Percentiles rank a stretch among this genome's conserved stretches.
Conservation (phyloP, 2,329 filamentous ascomycete genomes). For the Chaetomium olivaceum region DNA sequence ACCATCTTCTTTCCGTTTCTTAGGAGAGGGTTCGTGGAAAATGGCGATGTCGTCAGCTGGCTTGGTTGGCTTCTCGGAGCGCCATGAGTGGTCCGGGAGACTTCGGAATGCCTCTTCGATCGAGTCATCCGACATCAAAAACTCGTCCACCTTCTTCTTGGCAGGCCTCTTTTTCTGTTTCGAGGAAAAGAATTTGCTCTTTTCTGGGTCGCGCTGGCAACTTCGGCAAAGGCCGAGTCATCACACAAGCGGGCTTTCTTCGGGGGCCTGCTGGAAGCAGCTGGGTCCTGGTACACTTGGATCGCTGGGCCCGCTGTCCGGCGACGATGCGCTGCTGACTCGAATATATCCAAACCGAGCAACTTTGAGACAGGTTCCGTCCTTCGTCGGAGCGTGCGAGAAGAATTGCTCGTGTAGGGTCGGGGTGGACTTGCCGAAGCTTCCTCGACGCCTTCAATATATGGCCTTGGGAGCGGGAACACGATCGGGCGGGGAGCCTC, state of each 20-base stretch:
- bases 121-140: constrained; percentile 58
- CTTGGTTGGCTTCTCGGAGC: constrained; percentile 41
- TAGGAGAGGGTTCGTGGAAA: constrained; percentile 44
- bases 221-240: constrained; percentile 39
- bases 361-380: constrained; percentile 55
- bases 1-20: constrained; percentile 18
- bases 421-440: constrained; percentile 31
- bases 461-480: constrained; percentile 60
- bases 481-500: constrained; percentile 55
- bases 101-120: constrained; percentile 55
- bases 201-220: constrained; percentile 42
- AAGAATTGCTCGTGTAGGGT: constrained; percentile 34
- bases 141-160: constrained; percentile 43
- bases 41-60: constrained; percentile 45
- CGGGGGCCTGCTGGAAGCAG: constrained; percentile 44
- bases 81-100: constrained; percentile 56
- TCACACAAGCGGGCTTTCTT: constrained; percentile 60
- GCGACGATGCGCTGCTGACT: constrained; percentile 30
- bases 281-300: constrained; percentile 32
- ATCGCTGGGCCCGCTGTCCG: constrained; percentile 34
- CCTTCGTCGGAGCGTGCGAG: constrained; percentile 49
- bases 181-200: constrained; percentile 57
- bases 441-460: constrained; percentile 45
- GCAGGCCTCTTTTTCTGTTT: constrained; percentile 33
- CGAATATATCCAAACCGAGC: constrained; percentile 34